A percentile compares a stretch with the other conserved stretches of the same genome.
Evolutionary conservation across 2,329 filamentous ascomycete genomes (phyloP).

Genomic region (Botryosphaeria agaves): DNA sequence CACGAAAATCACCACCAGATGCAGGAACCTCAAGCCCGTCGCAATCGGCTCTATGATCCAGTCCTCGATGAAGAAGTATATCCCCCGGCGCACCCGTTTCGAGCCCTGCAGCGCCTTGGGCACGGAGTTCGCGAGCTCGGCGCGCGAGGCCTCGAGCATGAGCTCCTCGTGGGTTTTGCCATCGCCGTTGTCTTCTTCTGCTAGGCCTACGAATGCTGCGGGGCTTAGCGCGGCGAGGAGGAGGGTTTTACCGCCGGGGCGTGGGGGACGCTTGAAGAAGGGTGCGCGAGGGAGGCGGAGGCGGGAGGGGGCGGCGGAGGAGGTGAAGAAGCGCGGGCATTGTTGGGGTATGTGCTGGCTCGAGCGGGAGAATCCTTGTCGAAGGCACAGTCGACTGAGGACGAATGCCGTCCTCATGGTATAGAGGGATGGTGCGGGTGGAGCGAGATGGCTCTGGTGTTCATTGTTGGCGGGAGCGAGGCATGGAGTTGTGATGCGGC

Average conservation of each 20-base stretch:
- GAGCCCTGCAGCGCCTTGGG: constrained; percentile 44
- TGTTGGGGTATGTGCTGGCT: constrained; percentile 7
- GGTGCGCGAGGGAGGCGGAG: not conserved
- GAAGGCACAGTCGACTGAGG: constrained; percentile 31
- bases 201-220: constrained; percentile 40
- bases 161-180: constrained; percentile 60
- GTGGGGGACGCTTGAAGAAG: constrained; percentile 4
- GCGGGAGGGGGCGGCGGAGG: not conserved
- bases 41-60: constrained; percentile 71
- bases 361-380: constrained; percentile 17
- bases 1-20: constrained; percentile 76
- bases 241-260: constrained; percentile 14
- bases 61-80: constrained; percentile 51
- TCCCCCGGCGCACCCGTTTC: constrained; percentile 36
- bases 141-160: constrained; percentile 69
- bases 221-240: constrained; percentile 32
- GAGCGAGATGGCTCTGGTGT: too few species aligned
- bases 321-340: constrained; percentile 3
- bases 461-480: too few species aligned
- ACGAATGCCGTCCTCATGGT: constrained; percentile 35
- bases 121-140: constrained; percentile 57
- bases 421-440: constrained; percentile 9
- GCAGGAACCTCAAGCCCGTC: constrained; percentile 74
- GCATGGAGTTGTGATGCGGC: not conserved
- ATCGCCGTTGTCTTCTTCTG: constrained; percentile 24